Percentiles rank a stretch among this genome's conserved stretches.
Evolutionary conservation across 495 filamentous ascomycete genomes (phyloP).

Genomic region (Symbiotaphrina buchneri): DNA sequence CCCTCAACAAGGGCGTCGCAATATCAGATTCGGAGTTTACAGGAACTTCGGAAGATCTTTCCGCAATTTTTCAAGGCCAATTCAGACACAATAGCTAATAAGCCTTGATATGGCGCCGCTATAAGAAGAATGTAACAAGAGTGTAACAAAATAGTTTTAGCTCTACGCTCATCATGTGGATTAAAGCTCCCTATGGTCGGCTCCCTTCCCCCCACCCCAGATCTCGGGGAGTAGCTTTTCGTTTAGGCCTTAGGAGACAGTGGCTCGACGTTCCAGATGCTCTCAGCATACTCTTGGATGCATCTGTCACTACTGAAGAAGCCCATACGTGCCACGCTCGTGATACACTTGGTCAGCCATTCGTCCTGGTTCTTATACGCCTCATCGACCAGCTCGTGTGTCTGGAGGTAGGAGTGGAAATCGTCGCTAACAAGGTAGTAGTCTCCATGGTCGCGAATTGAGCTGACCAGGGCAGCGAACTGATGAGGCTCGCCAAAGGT

Average conservation of each 20-base stretch:
- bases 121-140: no score
- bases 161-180: no score
- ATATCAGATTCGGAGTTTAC: slow-evolving; percentile 44
- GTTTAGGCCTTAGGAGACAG: slow-evolving; percentile 17
- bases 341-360: slow-evolving; percentile 79
- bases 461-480: slow-evolving; percentile 60
- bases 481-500: slow-evolving; percentile 54
- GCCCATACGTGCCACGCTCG: slow-evolving; percentile 75
- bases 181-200: no score
- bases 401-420: slow-evolving; percentile 81
- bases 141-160: no score
- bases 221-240: no score
- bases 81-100: no score
- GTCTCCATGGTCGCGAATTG: slow-evolving; percentile 80
- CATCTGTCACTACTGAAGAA: slow-evolving; percentile 96
- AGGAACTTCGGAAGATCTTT: slow-evolving; percentile 49
- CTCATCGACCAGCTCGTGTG: slow-evolving; percentile 74
- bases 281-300: slow-evolving; percentile 93
- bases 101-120: no score
- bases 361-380: slow-evolving; percentile 76
- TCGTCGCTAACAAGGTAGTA: slow-evolving; percentile 96
- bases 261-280: slow-evolving; percentile 90
- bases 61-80: slow-evolving; percentile 67
- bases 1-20: slow-evolving; percentile 37
- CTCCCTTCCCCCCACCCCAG: no score